Percentiles rank a stretch among this genome's conserved stretches.
Conservation (phyloP, 2,329 filamentous ascomycete genomes). For the Colletotrichum sp. region DNA sequence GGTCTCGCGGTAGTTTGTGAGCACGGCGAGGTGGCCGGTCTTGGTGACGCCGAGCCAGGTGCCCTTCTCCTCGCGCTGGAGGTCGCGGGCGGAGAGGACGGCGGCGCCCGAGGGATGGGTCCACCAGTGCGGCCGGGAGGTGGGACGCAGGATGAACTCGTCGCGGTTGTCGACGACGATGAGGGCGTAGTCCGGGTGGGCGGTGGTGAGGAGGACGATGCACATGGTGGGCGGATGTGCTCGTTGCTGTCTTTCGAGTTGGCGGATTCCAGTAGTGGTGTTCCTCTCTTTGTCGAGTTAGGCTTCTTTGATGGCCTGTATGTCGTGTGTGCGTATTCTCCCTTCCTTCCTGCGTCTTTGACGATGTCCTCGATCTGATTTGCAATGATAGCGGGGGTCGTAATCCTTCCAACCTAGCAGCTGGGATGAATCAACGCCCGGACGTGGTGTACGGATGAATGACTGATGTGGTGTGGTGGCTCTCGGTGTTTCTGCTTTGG, state of each 20-base stretch:
- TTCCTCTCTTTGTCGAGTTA: background rate
- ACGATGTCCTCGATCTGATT: background rate
- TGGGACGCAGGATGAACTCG: slow-evolving; percentile 71
- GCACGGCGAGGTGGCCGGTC: slow-evolving; percentile 63
- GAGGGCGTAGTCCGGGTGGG: slow-evolving; percentile 76
- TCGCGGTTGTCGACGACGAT: slow-evolving; percentile 82
- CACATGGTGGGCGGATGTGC: slow-evolving; percentile 60
- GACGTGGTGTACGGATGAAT: background rate
- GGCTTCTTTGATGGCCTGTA: background rate
- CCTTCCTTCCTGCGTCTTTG: background rate
- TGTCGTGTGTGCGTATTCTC: background rate
- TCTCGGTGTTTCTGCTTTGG: background rate
- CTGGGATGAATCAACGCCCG: background rate
- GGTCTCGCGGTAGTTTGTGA: slow-evolving; percentile 71
- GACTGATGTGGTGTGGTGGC: background rate
- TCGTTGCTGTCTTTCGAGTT: background rate
- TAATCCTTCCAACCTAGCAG: background rate
- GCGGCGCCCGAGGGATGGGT: slow-evolving; percentile 45
- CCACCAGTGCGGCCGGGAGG: slow-evolving; percentile 70
- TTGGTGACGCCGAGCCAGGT: slow-evolving; percentile 71
- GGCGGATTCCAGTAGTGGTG: background rate
- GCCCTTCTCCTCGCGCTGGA: slow-evolving; percentile 65
- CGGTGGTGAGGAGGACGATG: slow-evolving; percentile 77
- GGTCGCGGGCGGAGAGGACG: slow-evolving; percentile 65
- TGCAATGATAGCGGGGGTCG: background rate